Evolutionary conservation across 2,329 filamentous ascomycete genomes (phyloP), one percentile per base, ranked within the genome.

Genomic region (Polytolypa hystricis): DNA sequence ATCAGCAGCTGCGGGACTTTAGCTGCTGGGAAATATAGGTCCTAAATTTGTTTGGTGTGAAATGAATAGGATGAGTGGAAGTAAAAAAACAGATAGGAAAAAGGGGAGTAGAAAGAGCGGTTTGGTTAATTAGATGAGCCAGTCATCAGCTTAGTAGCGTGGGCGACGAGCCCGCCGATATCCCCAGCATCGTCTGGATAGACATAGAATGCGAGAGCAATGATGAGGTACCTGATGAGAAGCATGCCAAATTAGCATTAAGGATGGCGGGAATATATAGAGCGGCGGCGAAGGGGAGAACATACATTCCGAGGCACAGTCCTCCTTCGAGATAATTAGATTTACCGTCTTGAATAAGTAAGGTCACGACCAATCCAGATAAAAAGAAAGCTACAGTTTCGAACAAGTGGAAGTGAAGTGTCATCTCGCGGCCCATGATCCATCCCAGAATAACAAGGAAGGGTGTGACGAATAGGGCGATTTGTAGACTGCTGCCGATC

Each of bases 251-350:
- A 38, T 41, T 14, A 43, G 35, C 30, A 35, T 4, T 29, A 37
- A 33, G 10, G 14, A 4, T 7, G 11, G n/a, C 40, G 10, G 33
- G 21, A 27, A n/a, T 10, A 20, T n/a, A 28, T 35, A 28, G 23
- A 15, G 27, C 10, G n/a, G 28, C n/a, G 19, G 23, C 29, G n/a
- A 30, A 25, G 19, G 15, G 33, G 21, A 16, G 17, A 33, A 66
- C 61, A 42, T 61, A 70, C 67, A 70, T 65, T 52, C 69, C 69
- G 42, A 72, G 47, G 38, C 77, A 71, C 74, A 89, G 81, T 32
- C 80, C 80, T 30, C 83, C 83, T 57, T 89, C 83, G 15, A 89
- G 72, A 48, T 89, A 89, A 58, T 89, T 91, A 10, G 78, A 84
- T 58, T 82, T 84, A 51, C 84, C 84, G 52, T 89, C 84, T 53